Conservation (phyloP, 1,284 basidiomycete genomes). For the Pholiota adiposa region DNA sequence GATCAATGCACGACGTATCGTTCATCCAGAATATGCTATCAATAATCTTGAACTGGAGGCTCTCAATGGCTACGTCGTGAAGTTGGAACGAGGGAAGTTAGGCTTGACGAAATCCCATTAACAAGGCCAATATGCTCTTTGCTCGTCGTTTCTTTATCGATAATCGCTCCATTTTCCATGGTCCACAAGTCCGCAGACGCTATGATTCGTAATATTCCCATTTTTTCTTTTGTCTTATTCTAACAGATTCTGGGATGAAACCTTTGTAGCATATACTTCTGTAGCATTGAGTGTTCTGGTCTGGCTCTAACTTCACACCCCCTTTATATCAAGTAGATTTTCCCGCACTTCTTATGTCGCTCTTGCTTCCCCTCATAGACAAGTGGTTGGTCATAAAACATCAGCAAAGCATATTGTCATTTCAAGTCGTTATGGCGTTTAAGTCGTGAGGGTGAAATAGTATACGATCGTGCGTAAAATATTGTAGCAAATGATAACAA, state of each 20-base stretch:
- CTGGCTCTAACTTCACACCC: not conserved
- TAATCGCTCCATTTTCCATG: not conserved
- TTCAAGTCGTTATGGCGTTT: not conserved
- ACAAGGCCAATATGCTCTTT: not conserved
- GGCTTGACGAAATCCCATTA: constrained; percentile 38
- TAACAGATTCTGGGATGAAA: not conserved
- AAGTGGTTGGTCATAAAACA: not conserved
- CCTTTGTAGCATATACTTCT: constrained; percentile 12
- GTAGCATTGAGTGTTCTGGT: constrained; percentile 2
- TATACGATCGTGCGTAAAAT: not conserved
- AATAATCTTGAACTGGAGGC: constrained; percentile 59
- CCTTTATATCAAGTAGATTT: not conserved
- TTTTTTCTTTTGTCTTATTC: not conserved
- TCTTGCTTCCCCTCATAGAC: no score
- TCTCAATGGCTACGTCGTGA: constrained; percentile 51
- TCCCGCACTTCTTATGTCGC: no score
- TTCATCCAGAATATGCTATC: constrained; percentile 54
- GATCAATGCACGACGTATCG: constrained; percentile 54
- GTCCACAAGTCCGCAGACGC: not conserved
- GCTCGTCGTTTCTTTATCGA: not conserved
- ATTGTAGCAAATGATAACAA: not conserved
- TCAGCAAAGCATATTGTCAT: not conserved
- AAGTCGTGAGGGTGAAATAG: no score
- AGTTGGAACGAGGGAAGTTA: constrained; percentile 48
- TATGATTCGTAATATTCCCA: no score